Evolutionary conservation across 495 filamentous ascomycete species (phyloP).

Genomic region (Paragyromitra xinjiangensis): DNA sequence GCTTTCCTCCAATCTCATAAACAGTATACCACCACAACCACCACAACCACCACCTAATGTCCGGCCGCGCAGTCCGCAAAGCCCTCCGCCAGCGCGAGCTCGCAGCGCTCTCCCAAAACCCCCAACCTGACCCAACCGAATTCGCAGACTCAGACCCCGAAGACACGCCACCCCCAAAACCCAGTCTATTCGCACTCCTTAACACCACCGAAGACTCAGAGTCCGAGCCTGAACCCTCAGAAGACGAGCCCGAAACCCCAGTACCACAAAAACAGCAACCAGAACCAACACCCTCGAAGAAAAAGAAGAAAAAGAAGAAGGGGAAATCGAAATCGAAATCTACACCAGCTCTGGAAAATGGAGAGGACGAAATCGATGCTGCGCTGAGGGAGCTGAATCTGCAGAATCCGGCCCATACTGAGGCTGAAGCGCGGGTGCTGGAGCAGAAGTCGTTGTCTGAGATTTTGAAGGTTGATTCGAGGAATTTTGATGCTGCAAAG

Average conservation of each 20-base stretch:
- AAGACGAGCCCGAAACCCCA: conserved; percentile 53
- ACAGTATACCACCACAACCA: background rate
- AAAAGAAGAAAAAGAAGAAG: conserved; percentile 69
- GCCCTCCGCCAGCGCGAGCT: conserved; percentile 55
- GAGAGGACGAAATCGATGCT: conserved; percentile 81
- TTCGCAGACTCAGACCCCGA: conserved; percentile 52
- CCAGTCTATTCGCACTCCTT: conserved; percentile 58
- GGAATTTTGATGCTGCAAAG: conserved; percentile 83
- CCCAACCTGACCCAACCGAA: conserved; percentile 13
- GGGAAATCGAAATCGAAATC: conserved; percentile 69
- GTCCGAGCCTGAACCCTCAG: conserved; percentile 55
- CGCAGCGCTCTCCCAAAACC: conserved; percentile 33
- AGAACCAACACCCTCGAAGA: conserved; percentile 58
- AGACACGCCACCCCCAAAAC: conserved; percentile 54
- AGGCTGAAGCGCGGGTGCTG: conserved; percentile 20
- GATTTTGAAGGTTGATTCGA: conserved; percentile 73
- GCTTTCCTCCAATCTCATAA: background rate
- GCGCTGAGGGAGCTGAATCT: conserved; percentile 74
- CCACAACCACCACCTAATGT: conserved; percentile 35
- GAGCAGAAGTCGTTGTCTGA: conserved; percentile 61
- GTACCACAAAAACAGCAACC: conserved; percentile 63
- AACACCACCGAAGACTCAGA: conserved; percentile 51
- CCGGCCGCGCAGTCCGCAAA: conserved; percentile 54
- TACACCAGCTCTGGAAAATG: conserved; percentile 55
- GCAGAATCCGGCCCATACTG: conserved; percentile 43